phyloP scores from a whole-genome alignment of 176 grass and related monocot species.

The Neostapfia colusana region DNA sequence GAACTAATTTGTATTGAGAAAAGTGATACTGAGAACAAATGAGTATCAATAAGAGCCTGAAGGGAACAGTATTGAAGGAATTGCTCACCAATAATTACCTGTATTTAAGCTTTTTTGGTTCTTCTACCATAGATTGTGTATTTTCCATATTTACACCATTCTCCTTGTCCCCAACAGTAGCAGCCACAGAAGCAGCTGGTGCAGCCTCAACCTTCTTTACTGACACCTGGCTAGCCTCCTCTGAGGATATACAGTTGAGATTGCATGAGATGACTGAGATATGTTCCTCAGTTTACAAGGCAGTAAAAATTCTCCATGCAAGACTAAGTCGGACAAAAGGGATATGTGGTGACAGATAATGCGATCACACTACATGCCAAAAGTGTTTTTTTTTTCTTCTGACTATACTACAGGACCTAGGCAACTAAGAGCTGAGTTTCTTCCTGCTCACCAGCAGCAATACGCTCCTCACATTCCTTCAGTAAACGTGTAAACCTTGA shows the following conservation, averaged over 20 bases:
- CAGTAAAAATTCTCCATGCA: background rate
- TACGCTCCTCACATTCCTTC: conserved; percentile 76
- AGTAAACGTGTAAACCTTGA: conserved; percentile 72
- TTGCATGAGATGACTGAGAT: background rate
- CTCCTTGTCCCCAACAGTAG: conserved; percentile 33
- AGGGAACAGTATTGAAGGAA: background rate
- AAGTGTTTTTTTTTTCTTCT: background rate
- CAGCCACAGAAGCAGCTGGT: conserved; percentile 24
- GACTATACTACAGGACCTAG: background rate
- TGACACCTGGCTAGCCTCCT: conserved; percentile 48
- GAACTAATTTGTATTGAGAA: background rate
- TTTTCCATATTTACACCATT: conserved; percentile 25
- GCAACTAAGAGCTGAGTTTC: background rate
- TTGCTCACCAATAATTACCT: conserved; percentile 40
- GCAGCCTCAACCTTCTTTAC: conserved; percentile 33
- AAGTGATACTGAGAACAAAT: background rate
- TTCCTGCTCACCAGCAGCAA: conserved; percentile 57
- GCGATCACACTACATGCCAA: background rate
- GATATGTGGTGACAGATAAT: background rate
- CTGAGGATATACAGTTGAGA: conserved; percentile 34
- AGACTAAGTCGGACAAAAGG: background rate
- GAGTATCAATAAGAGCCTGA: background rate
- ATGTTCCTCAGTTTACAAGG: background rate
- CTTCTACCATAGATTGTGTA: conserved; percentile 48
- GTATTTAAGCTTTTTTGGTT: conserved; percentile 65